Evolutionary conservation across 306 rosid species (phyloP), one percentile per base, ranked within the genome.

Genomic region (Coriaria nepalensis): DNA sequence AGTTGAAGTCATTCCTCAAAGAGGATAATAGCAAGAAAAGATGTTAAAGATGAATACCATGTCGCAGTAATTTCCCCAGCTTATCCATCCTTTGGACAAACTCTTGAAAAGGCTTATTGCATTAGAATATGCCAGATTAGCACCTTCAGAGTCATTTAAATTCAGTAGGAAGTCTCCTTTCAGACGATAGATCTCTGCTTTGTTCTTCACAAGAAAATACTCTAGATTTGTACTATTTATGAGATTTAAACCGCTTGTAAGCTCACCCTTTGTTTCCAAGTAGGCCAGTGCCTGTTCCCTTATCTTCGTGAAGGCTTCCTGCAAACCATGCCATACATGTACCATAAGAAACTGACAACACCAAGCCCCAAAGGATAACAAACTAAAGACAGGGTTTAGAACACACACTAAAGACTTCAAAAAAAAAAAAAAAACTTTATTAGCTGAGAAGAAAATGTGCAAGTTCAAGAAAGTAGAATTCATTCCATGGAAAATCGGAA

Each of bases 61-160:
- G 69, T 92, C 98, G 61, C 98, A 92, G 63, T 92, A 92, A 70
- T 75, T 76, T 70, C 98, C 98, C 98, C 98, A 92, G 76, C 98
- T 82, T 75, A 85, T 92, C 98, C 98, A 92, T 58, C 98, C 98
- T 74, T 86, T 92, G 7, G 98, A 96, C 75, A 86, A 69, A 68
- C 70, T 85, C 68, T 86, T 85, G 76, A 82, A 85, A 60, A 86
- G 80, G 68, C 52, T 82, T 65, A 92, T 82, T 50, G 93, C 94
- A 62, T 55, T 75, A 14, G 98, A 92, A 73, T 82, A 92, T n/a
- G 81, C 56, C 63, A 56, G 62, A 73, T 92, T 92, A 40, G 96
- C 96, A 65, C 48, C 35, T 48, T 82, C 98, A 15, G 93, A 73
- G 45, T 92, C 96, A 64, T 71, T 75, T 73, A 85, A 53, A 66